phyloP scores from a whole-genome alignment of 1,284 basidiomycete species.

The Irpex sp. region DNA sequence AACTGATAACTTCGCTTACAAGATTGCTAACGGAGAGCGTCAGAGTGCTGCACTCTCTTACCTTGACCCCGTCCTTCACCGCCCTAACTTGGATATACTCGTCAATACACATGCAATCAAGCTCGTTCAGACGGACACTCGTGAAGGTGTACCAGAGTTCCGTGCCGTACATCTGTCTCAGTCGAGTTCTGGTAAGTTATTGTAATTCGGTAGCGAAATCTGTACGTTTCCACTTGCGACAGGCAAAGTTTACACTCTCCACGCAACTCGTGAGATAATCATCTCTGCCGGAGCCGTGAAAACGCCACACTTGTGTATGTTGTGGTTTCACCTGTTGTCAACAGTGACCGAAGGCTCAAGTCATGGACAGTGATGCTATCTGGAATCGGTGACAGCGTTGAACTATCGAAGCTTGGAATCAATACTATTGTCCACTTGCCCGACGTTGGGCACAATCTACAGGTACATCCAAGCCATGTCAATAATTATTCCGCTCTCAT shows the following conservation, averaged over 20 bases:
- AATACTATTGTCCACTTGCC: slow-evolving; percentile 31
- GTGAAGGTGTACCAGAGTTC: slow-evolving; percentile 21
- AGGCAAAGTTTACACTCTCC: slow-evolving; percentile 9
- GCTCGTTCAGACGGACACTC: slow-evolving; percentile 25
- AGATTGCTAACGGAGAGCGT: slow-evolving; percentile 32
- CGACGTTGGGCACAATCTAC: slow-evolving; percentile 43
- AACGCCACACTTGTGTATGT: slow-evolving; percentile 33
- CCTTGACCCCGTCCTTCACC: slow-evolving; percentile 25
- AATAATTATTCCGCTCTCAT: too few relatives aligned
- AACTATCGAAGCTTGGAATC: slow-evolving; percentile 33
- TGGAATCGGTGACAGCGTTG: slow-evolving; percentile 35
- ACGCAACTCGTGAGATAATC: slow-evolving; percentile 23
- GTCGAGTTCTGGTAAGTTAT: slow-evolving; percentile 14
- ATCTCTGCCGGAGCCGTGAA: slow-evolving; percentile 9
- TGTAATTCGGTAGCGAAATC: too few relatives aligned
- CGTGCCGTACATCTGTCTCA: slow-evolving; percentile 28
- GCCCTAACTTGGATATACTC: slow-evolving; percentile 39
- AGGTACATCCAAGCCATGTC: slow-evolving; percentile 10
- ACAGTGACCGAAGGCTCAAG: slow-evolving; percentile 11
- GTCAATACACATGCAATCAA: slow-evolving; percentile 35
- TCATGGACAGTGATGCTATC: slow-evolving; percentile 26
- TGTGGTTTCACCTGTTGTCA: not conserved
- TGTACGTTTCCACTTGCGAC: not conserved
- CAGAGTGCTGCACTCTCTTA: slow-evolving; percentile 24
- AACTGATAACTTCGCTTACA: slow-evolving; percentile 1